These are phyloP conservation scores for Citrus reticulata DNA, from an alignment of 345 rosid species.

Conservation along the genomic window DNA sequence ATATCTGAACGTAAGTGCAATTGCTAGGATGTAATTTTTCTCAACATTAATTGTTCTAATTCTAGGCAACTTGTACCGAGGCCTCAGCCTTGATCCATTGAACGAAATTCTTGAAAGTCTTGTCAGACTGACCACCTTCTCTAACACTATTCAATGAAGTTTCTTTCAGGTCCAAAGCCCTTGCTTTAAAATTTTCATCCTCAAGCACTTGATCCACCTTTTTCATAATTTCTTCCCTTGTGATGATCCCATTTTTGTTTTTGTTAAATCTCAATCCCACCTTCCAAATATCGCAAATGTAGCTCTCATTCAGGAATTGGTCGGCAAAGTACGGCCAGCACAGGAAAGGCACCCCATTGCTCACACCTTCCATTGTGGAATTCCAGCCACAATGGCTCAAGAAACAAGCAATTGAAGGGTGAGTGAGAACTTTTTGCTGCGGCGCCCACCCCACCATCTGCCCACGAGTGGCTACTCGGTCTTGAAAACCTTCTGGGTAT, in stretches of 20 bases:
- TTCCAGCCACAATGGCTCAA: constrained; percentile 69
- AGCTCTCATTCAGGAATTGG: constrained; percentile 37
- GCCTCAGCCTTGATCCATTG: constrained; percentile 19
- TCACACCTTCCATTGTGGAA: constrained; percentile 51
- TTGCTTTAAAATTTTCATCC: constrained; percentile 17
- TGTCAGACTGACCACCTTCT: constrained; percentile 27
- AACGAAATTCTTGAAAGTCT: constrained; percentile 23
- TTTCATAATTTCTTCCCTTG: constrained; percentile 26
- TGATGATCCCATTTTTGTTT: constrained; percentile 23
- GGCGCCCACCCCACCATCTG: constrained; percentile 41
- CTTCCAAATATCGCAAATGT: constrained; percentile 45
- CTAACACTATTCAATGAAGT: not conserved
- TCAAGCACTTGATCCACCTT: constrained; percentile 30
- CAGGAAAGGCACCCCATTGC: constrained; percentile 49
- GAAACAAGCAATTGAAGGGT: constrained; percentile 38
- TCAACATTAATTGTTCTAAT: too few relatives aligned
- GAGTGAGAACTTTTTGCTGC: constrained; percentile 33
- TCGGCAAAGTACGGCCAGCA: constrained; percentile 55
- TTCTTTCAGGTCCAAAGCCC: constrained; percentile 22
- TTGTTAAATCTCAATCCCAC: constrained; percentile 41
- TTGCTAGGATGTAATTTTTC: too few relatives aligned
- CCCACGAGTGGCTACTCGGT: not conserved
- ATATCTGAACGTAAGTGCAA: too few relatives aligned
- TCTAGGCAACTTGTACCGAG: too few relatives aligned
- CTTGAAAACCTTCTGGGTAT: constrained; percentile 12